A percentile compares a stretch with the other conserved stretches of the same genome.
Conservation (phyloP, 768 basidiomycete species). For the Leccinum subtestaceum region DNA sequence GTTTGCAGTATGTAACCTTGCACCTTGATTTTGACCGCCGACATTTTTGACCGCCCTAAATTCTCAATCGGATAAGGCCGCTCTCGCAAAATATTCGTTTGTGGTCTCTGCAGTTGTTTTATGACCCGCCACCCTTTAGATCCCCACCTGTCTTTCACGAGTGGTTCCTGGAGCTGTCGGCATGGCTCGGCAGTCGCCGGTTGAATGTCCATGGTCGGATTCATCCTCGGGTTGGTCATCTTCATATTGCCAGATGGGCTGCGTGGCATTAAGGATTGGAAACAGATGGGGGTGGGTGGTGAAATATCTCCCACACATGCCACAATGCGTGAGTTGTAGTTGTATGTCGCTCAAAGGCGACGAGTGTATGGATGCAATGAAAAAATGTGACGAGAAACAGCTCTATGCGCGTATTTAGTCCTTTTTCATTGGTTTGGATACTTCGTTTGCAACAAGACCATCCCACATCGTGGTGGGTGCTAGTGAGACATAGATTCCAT, state of each 20-base stretch:
- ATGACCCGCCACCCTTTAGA: constrained; percentile 33
- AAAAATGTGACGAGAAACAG: not conserved
- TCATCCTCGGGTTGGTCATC: constrained; percentile 75
- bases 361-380: constrained; percentile 16
- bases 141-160: constrained; percentile 89
- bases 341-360: not conserved
- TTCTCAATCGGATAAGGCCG: no score
- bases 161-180: constrained; percentile 94
- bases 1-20: no score
- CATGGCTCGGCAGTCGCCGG: constrained; percentile 87
- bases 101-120: not conserved
- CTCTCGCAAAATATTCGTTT: not conserved
- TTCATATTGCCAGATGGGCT: constrained; percentile 79
- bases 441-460: constrained; percentile 64
- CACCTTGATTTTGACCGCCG: no score
- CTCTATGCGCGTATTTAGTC: constrained; percentile 21
- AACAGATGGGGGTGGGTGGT: not conserved
- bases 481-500: constrained; percentile 90
- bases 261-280: constrained; percentile 61
- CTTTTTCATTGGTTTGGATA: constrained; percentile 46
- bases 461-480: constrained; percentile 81
- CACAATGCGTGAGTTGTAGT: not conserved
- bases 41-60: no score
- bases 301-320: not conserved
- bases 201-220: constrained; percentile 97